phyloP scores from a whole-genome alignment of 2,329 filamentous ascomycete genomes.

The Torrubiellomyces zombiae region DNA sequence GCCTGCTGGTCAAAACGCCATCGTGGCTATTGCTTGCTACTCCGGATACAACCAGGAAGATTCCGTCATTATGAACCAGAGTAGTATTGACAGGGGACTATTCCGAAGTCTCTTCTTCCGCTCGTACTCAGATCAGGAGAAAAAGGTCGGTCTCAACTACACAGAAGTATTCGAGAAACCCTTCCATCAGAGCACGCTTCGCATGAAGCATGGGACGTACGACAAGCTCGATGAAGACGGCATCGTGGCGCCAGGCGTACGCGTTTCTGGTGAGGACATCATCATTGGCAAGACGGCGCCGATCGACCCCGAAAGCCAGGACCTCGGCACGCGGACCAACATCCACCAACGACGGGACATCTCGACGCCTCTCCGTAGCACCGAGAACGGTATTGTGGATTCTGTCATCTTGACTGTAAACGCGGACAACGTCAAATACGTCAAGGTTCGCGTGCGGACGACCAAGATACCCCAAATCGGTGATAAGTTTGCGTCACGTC shows the following conservation, averaged over 20 bases:
- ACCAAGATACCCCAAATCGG: slow-evolving; percentile 98
- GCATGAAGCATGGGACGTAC: slow-evolving; percentile 87
- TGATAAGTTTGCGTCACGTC: slow-evolving; percentile 97
- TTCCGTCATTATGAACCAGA: slow-evolving; percentile 99
- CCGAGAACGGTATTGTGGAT: slow-evolving; percentile 93
- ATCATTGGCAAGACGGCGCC: slow-evolving; percentile 98
- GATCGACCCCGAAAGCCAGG: slow-evolving; percentile 80
- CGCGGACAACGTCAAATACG: slow-evolving; percentile 82
- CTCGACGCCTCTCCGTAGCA: slow-evolving; percentile 84
- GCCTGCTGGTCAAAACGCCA: slow-evolving; percentile 92
- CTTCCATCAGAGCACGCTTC: slow-evolving; percentile 69
- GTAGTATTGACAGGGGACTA: slow-evolving; percentile 89
- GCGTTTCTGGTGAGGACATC: slow-evolving; percentile 94
- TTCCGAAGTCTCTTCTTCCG: slow-evolving; percentile 98
- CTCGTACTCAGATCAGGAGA: slow-evolving; percentile 93
- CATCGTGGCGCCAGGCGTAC: slow-evolving; percentile 81
- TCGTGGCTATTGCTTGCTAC: slow-evolving; percentile 94
- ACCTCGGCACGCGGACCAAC: slow-evolving; percentile 81
- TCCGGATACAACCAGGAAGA: slow-evolving; percentile 99
- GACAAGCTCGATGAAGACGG: slow-evolving; percentile 97
- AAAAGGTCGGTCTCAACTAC: slow-evolving; percentile 83
- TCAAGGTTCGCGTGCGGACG: slow-evolving; percentile 92
- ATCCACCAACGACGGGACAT: slow-evolving; percentile 88
- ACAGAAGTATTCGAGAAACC: slow-evolving; percentile 95
- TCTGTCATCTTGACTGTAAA: slow-evolving; percentile 89